phyloP scores from a whole-genome alignment of 208 protist genomes.

The Leishmania turanica region DNA sequence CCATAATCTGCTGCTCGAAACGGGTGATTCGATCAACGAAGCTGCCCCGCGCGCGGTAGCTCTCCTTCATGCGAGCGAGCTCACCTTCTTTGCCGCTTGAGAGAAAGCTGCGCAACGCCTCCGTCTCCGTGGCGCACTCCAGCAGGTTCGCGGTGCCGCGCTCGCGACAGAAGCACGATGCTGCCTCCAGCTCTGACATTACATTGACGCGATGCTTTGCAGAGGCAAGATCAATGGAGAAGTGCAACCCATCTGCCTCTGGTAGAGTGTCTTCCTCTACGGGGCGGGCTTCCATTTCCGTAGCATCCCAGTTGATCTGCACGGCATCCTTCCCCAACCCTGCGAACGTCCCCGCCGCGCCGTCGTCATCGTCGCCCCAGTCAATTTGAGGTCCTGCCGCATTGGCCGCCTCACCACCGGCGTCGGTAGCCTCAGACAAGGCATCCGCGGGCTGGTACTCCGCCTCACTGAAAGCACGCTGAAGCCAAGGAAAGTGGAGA shows the following conservation, averaged over 20 bases:
- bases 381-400: conserved; percentile 50
- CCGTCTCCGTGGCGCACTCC: conserved; percentile 1
- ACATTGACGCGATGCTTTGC: conserved; percentile 44
- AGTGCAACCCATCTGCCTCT: conserved; percentile 17
- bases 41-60: conserved; percentile 30
- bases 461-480: conserved; percentile 33
- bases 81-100: conserved; percentile 44
- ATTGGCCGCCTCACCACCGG: background rate
- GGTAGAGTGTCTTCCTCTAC: conserved; percentile 32
- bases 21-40: conserved; percentile 50
- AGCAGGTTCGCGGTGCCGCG: conserved; percentile 19
- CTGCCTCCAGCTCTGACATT: conserved; percentile 50
- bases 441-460: conserved; percentile 4
- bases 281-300: conserved; percentile 22
- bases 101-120: conserved; percentile 24
- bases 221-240: conserved; percentile 47
- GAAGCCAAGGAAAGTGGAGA: conserved; percentile 66
- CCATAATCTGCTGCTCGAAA: conserved; percentile 50
- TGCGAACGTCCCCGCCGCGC: background rate
- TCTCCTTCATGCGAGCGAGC: conserved; percentile 65
- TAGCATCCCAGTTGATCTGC: conserved; percentile 37
- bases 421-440: background rate
- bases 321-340: conserved; percentile 12
- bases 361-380: conserved; percentile 59
- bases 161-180: conserved; percentile 59